These are phyloP conservation scores for Penicillium canariense DNA, from an alignment of 495 filamentous ascomycete genomes.

Conservation along the genomic window DNA sequence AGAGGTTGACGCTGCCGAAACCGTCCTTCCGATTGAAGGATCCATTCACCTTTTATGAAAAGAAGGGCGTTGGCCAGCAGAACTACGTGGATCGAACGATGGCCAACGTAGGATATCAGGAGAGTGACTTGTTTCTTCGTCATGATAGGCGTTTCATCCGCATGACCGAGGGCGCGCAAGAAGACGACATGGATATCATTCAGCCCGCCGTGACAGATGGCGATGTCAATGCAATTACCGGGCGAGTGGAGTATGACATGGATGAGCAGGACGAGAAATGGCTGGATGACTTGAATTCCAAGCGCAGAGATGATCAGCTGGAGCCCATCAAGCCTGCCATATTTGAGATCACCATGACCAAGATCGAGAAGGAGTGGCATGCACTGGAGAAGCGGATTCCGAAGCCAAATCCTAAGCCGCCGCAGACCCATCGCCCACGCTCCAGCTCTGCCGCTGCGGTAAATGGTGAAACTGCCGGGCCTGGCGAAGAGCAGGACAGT, in stretches of 20 bases:
- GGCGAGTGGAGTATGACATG: slow-evolving; percentile 98
- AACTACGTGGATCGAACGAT: slow-evolving; percentile 87
- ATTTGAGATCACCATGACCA: slow-evolving; percentile 97
- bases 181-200: slow-evolving; percentile 75
- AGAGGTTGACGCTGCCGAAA: slow-evolving; percentile 63
- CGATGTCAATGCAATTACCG: slow-evolving; percentile 58
- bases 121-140: slow-evolving; percentile 81
- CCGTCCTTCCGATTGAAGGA: slow-evolving; percentile 57
- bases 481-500: slow-evolving; percentile 91
- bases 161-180: slow-evolving; percentile 69
- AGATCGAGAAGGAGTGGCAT: slow-evolving; percentile 98
- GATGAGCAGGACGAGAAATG: slow-evolving; percentile 98
- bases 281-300: slow-evolving; percentile 79
- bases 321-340: slow-evolving; percentile 86
- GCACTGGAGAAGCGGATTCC: slow-evolving; percentile 93
- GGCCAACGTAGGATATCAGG: slow-evolving; percentile 92
- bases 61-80: slow-evolving; percentile 57
- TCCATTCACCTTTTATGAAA: slow-evolving; percentile 60
- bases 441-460: slow-evolving; percentile 91
- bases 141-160: slow-evolving; percentile 77
- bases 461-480: slow-evolving; percentile 77
- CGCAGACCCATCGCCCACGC: slow-evolving; percentile 83
- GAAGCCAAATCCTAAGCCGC: slow-evolving; percentile 92
- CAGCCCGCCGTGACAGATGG: slow-evolving; percentile 58
- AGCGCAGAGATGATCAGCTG: slow-evolving; percentile 66